These are phyloP conservation scores for Pseudonectria foliicola DNA, from an alignment of 2,329 filamentous ascomycete genomes.

Conservation along the genomic window DNA sequence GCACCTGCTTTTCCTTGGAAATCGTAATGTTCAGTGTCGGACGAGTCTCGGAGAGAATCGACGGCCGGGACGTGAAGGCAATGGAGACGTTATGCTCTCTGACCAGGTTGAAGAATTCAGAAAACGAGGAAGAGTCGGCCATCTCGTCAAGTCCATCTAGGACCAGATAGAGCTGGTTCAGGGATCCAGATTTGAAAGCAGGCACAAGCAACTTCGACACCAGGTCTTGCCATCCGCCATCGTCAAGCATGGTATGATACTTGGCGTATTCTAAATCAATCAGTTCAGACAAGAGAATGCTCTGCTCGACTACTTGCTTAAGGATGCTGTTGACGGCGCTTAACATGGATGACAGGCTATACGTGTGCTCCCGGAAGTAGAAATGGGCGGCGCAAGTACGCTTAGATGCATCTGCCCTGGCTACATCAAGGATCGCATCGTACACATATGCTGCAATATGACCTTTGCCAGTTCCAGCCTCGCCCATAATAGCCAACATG, in stretches of 20 bases:
- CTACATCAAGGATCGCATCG: constrained; percentile 12
- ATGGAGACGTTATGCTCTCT: constrained; percentile 20
- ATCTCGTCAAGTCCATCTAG: constrained; percentile 29
- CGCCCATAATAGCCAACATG: constrained; percentile 22
- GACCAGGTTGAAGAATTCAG: constrained; percentile 17
- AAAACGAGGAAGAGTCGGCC: constrained; percentile 6
- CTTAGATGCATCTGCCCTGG: constrained; percentile 7
- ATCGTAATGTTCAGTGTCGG: constrained; percentile 10
- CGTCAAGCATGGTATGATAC: constrained; percentile 12
- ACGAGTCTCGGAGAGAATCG: constrained; percentile 4
- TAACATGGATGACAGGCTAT: constrained; percentile 14
- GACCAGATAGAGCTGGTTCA: constrained; percentile 19
- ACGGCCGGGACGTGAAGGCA: constrained; percentile 18
- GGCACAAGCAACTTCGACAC: constrained; percentile 17
- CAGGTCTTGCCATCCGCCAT: constrained; percentile 11
- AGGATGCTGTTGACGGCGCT: constrained; percentile 21
- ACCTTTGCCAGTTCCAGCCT: constrained; percentile 28
- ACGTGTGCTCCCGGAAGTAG: constrained; percentile 29
- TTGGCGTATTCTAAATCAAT: constrained; percentile 20
- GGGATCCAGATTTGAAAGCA: constrained; percentile 14
- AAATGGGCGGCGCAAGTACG: constrained; percentile 25
- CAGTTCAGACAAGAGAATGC: constrained; percentile 22
- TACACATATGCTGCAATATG: constrained; percentile 19
- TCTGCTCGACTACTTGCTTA: constrained; percentile 25
- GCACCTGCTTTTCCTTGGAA: constrained; percentile 20